Base-by-base conservation (phyloP, 257 asterid species). In the Nemophila menziesii region DNA sequence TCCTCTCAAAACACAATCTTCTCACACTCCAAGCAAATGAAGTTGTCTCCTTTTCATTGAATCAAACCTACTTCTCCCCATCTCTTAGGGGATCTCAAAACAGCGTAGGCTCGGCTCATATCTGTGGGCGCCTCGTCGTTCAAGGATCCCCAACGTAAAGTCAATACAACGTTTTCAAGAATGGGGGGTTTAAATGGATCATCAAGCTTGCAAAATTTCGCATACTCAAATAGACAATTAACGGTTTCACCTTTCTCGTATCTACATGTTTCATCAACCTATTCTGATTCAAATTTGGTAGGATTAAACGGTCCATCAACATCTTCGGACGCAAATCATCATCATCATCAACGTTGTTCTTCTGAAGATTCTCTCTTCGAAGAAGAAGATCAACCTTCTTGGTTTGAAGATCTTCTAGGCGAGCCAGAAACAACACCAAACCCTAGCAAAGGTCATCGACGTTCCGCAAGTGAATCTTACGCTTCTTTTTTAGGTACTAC, bases 321-420 rank as follows among this genome's bases (percentile, higher is more conserved):
- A 48, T 15, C 45, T 4, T 37, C n/a, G n/a, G 72, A 55, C 48
- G 58, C 52, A 34, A 21, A 20, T 0, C 49, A 20, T 16, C 52
- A 41, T 62, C 86, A 71, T 26, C 78, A 74, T 7, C 77, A 68
- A 5, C 84, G 84, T 20, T 66, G 84, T 48, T 68, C 78, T 2
- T 82, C 92, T 0, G 92, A 77, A 51, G 73, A 70, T 61, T 55
- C 69, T 20, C 73, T 78, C 20, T 15, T 55, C 0, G 89, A 78
- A 33, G 94, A 82, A 2, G 93, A 81, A 29, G 94, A 82, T 55
- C 86, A 86, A 44, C 92, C 82, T 16, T 58, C 71, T 16, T 86
- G 96, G 96, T 74, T 86, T 1, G 94, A 86, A 8, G 96, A 86
- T 45, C 96, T 86, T 38, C 51, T 86, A 7, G 68, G 62, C 16